Base-by-base conservation (phyloP, 768 basidiomycete species). In the Podaxis rugospora region DNA sequence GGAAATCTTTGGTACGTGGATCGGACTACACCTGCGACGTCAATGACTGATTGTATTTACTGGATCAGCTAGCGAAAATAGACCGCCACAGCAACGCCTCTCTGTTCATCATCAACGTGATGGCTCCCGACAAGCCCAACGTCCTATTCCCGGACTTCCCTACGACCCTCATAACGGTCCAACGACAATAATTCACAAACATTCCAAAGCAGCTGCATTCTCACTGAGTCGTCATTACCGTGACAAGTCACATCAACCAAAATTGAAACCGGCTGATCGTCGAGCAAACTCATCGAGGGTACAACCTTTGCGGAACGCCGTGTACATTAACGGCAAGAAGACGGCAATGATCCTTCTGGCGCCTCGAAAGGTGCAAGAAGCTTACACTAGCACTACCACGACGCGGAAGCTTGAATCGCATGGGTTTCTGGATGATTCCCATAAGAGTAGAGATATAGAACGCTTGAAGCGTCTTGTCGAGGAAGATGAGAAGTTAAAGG, bases 131-230 rank as follows among this genome's bases (percentile, higher is more conserved):
- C 59, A 61, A 27, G 21, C 44, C 25, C 42, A 37, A 27, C 52
- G 59, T 39, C 51, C 53, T 6, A 47, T 23, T 13, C 44, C 51
- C 11, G 52, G 52, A 49, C 84, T 82, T 63, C 79, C 80, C 0
- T 81, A 75, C 62, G 78, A 77, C 37, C 73, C 70, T 5, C 73
- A 71, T 35, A 79, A 78, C 36, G 87, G 89, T 1, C 89, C 90
- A 0, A 75, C 78, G 23, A 79, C 83, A 36, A 85, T 88, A 57
- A 84, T 93, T 35, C 92, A 93, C 72, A 90, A 90, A 65, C 92
- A 93, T 68, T 90, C 92, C 0, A 85, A 88, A 57, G 88, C 88
- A 3, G 74, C 83, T 32, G 92, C 89, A 0, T 92, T 92, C 72
- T 92, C 91, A 0, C 83, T 93, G 51, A 87, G 88, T 71, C 83